Percentiles rank a stretch among this genome's conserved stretches.
Evolutionary conservation across 1,284 basidiomycete genomes (phyloP).

Genomic region (Ceratobasidium theobromae): DNA sequence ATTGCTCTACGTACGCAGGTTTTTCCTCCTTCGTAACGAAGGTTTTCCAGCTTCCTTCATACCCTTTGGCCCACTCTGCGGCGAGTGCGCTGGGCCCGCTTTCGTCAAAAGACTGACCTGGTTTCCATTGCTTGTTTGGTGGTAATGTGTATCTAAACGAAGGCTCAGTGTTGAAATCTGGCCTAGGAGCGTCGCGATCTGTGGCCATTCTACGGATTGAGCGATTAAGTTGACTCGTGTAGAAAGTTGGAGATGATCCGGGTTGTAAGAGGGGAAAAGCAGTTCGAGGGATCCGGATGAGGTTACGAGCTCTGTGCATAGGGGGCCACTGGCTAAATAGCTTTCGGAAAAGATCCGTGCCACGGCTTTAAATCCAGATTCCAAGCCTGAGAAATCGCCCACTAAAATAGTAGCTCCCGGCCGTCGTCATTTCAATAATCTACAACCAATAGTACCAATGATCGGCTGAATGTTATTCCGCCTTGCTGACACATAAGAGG

Average conservation of each 20-base stretch:
- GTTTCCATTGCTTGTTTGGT: slow-evolving; percentile 56
- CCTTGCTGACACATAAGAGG: too few species aligned
- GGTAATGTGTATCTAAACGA: slow-evolving; percentile 50
- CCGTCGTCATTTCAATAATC: background rate
- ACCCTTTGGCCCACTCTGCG: slow-evolving; percentile 54
- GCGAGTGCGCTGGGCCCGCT: slow-evolving; percentile 49
- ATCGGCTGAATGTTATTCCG: too few species aligned
- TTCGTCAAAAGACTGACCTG: slow-evolving; percentile 54
- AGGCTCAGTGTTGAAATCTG: slow-evolving; percentile 44
- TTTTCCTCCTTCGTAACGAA: slow-evolving; percentile 55
- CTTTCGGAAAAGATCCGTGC: background rate
- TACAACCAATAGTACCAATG: too few species aligned
- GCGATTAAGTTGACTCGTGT: background rate
- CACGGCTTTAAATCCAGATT: background rate
- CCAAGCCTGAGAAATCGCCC: background rate
- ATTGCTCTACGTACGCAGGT: slow-evolving; percentile 46
- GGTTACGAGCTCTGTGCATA: background rate
- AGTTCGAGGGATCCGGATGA: background rate
- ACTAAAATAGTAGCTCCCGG: background rate
- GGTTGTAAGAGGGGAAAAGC: background rate
- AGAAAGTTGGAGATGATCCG: background rate
- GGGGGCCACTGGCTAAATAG: background rate
- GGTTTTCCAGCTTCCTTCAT: slow-evolving; percentile 56
- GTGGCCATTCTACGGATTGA: slow-evolving; percentile 11
- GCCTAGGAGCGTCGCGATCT: slow-evolving; percentile 14